Base-by-base conservation (phyloP, 73 alveolate species). In the Blepharisma japonicum region DNA sequence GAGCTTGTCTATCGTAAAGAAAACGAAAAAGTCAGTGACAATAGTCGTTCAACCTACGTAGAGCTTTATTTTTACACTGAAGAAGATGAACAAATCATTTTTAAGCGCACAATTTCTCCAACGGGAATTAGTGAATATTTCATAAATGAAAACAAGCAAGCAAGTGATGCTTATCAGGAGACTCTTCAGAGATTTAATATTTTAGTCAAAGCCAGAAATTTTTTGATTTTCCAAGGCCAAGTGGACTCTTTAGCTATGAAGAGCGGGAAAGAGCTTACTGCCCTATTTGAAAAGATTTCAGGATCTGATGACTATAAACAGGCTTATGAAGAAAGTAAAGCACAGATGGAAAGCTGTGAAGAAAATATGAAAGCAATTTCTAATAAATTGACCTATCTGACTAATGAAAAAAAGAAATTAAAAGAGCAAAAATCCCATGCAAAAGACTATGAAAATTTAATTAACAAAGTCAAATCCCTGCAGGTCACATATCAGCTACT, bases 1-100 rank as follows among this genome's bases (percentile, higher is more conserved):
- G 98, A 94, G 71, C 71, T 91, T 79, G 89, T 94, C 46, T 83
- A 87, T 68, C 72, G 88, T 46, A 81, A 82, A 55, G 92, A 86
- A 49, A 55, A 71, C 14, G 93, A 89, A 48, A 56, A 51, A 25
- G 47, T 45, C 6, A 47, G 9, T 38, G 88, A 48, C 6, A 79
- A 56, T 53, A 45, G 74, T 21, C 38, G 89, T 23, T 71, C 71
- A 45, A 54, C 68, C 80, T 79, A 39, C 5, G 91, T 84, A 47
- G n/a, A 50, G 50, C 79, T 84, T n/a, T 68, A 79, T 79, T 84
- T 84, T 54, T 45, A 39, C 25, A 78, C 45, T 25, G 46, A 21
- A 45, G 88, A 23, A 4, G 55, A 11, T 6, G 25, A 9, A 5
- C 6, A 21, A 7, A 14, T 79, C 45, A 9, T 18, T 11, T 81